phyloP scores from a whole-genome alignment of 805 yeast species.

The Suhomyces tanzawaensis region DNA sequence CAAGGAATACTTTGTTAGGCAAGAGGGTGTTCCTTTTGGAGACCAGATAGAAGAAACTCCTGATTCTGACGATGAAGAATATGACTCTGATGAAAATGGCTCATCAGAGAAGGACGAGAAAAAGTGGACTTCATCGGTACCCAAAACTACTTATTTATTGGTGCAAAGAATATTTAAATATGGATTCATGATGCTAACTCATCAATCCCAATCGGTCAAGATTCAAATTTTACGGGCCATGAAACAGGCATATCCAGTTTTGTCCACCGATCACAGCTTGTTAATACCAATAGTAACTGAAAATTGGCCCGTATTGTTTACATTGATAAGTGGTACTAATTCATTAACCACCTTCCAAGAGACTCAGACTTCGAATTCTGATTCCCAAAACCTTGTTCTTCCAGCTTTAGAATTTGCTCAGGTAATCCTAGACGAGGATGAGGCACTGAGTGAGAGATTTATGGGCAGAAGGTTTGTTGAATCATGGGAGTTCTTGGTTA shows the following conservation, averaged over 20 bases:
- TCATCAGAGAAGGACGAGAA: constrained; percentile 13
- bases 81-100: constrained; percentile 11
- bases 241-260: constrained; percentile 27
- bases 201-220: constrained; percentile 57
- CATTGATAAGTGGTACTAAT: constrained; percentile 17
- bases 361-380: constrained; percentile 6
- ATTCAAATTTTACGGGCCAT: constrained; percentile 54
- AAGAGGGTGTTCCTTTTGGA: constrained; percentile 36
- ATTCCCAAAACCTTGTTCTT: constrained; percentile 18
- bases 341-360: constrained; percentile 12
- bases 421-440: constrained; percentile 28
- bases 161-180: constrained; percentile 63
- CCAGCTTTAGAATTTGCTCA: constrained; percentile 30
- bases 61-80: constrained; percentile 36
- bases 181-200: constrained; percentile 68
- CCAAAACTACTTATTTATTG: constrained; percentile 55
- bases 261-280: constrained; percentile 29
- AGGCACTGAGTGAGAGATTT: constrained; percentile 43
- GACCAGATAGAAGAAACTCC: constrained; percentile 32
- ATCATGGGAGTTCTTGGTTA: constrained; percentile 35
- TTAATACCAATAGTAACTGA: constrained; percentile 32
- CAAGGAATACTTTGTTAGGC: constrained; percentile 37
- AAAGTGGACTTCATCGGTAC: constrained; percentile 67
- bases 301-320: constrained; percentile 32
- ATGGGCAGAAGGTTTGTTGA: constrained; percentile 46